phyloP scores from a whole-genome alignment of 2,329 filamentous ascomycete species.

The Fusarium coicis region DNA sequence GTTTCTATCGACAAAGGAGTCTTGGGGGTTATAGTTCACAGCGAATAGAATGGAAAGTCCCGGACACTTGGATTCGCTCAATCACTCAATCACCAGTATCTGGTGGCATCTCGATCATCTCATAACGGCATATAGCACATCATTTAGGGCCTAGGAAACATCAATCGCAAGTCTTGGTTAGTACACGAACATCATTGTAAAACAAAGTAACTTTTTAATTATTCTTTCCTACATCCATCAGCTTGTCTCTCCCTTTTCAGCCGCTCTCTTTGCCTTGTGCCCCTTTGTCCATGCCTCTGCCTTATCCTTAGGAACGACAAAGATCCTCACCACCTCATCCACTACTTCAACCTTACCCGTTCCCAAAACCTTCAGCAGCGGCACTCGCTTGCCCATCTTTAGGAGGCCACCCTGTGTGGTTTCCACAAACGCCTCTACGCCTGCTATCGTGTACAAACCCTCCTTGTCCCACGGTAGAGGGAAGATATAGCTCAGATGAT shows the following conservation, averaged over 20 bases:
- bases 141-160: not conserved
- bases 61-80: conserved; percentile 12
- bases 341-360: conserved; percentile 86
- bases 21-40: conserved; percentile 30
- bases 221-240: conserved; percentile 1
- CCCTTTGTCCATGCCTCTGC: conserved; percentile 82
- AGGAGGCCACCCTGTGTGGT: conserved; percentile 82
- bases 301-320: conserved; percentile 79
- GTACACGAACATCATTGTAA: not conserved
- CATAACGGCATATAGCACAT: conserved; percentile 9
- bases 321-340: conserved; percentile 85
- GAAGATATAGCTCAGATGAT: conserved; percentile 87
- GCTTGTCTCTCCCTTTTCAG: conserved; percentile 51
- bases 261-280: conserved; percentile 79
- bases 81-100: conserved; percentile 1
- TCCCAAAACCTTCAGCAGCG: conserved; percentile 77
- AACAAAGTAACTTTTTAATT: conserved; percentile 9
- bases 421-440: conserved; percentile 91
- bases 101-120: not conserved
- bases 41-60: conserved; percentile 34
- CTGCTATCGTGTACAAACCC: conserved; percentile 70
- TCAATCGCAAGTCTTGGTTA: conserved; percentile 18
- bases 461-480: conserved; percentile 86
- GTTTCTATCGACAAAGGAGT: not conserved
- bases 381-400: conserved; percentile 88